These are phyloP conservation scores for Linnemannia schmuckeri DNA, from an alignment of 192 early-diverging fungal genomes.

Conservation along the genomic window DNA sequence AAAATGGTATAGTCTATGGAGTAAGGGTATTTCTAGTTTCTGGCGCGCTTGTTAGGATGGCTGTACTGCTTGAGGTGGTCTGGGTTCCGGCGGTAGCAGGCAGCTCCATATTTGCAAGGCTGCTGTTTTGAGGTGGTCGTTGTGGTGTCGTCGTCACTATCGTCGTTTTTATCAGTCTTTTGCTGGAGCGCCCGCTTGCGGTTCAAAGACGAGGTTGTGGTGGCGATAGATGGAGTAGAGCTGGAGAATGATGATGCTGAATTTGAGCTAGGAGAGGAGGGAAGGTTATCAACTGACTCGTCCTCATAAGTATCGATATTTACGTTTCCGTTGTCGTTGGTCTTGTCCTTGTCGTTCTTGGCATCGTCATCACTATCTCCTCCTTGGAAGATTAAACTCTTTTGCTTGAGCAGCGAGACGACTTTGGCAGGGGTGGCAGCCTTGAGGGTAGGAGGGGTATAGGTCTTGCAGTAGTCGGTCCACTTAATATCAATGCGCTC, in stretches of 20 bases:
- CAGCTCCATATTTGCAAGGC: conserved; percentile 38
- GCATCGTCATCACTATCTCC: neutral
- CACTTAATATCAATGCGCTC: conserved; percentile 51
- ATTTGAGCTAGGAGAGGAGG: neutral
- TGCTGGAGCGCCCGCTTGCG: conserved; percentile 14
- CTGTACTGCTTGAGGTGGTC: conserved; percentile 46
- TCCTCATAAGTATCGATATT: neutral
- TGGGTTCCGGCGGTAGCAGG: conserved; percentile 46
- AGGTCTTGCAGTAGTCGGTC: conserved; percentile 47
- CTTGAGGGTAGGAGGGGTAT: conserved; percentile 43
- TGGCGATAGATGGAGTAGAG: neutral
- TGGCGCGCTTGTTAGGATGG: conserved; percentile 34
- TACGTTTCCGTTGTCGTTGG: neutral
- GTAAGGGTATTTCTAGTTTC: neutral
- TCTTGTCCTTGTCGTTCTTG: neutral
- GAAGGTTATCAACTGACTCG: neutral
- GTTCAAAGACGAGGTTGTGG: neutral
- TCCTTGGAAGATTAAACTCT: conserved; percentile 42
- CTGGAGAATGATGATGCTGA: neutral
- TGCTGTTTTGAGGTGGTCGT: neutral
- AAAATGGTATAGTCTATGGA: neutral
- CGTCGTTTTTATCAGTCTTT: neutral
- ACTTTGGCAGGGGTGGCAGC: conserved; percentile 40
- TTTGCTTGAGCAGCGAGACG: conserved; percentile 46
- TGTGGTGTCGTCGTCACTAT: neutral